Percentiles rank a stretch among this genome's conserved stretches.
phyloP scores from a whole-genome alignment of 139 green algal genomes.

The Eudorina sp. region DNA sequence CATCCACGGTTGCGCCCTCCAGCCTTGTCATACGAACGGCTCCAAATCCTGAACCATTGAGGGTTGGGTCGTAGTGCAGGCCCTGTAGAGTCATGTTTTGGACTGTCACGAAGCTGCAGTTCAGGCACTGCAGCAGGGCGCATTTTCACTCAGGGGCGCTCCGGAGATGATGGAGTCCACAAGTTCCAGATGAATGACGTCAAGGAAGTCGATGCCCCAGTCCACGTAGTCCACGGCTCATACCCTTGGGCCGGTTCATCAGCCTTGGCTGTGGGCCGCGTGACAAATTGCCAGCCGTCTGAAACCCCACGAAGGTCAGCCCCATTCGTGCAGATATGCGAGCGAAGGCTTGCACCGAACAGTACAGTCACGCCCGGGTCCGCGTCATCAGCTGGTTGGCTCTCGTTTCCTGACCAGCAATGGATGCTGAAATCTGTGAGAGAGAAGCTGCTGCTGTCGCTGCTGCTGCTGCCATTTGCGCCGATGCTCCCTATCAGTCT shows the following conservation, averaged over 20 bases:
- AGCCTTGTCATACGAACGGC: not conserved
- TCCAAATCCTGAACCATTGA: not conserved
- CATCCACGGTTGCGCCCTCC: not conserved
- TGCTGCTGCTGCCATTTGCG: not conserved
- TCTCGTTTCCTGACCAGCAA: not conserved
- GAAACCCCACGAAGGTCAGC: not conserved
- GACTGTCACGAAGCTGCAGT: not conserved
- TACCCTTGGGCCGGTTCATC: not conserved
- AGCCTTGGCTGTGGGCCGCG: not conserved
- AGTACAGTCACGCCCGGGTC: not conserved
- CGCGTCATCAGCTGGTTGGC: not conserved
- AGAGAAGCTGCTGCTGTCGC: not conserved
- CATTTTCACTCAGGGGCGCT: not conserved
- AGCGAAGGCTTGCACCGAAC: not conserved
- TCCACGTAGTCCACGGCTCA: not conserved
- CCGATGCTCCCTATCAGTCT: not conserved
- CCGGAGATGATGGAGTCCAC: not conserved
- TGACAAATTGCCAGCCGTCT: not conserved
- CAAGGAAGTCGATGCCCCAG: not conserved
- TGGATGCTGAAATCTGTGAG: not conserved
- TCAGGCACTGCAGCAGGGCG: constrained; percentile 27
- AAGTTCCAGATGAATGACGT: not conserved
- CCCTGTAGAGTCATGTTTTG: not conserved
- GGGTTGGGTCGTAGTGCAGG: not conserved
- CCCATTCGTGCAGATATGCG: not conserved